Evolutionary conservation across 208 protist genomes (phyloP), one percentile per base, ranked within the genome.

Genomic region (Leishmania lainsoni): DNA sequence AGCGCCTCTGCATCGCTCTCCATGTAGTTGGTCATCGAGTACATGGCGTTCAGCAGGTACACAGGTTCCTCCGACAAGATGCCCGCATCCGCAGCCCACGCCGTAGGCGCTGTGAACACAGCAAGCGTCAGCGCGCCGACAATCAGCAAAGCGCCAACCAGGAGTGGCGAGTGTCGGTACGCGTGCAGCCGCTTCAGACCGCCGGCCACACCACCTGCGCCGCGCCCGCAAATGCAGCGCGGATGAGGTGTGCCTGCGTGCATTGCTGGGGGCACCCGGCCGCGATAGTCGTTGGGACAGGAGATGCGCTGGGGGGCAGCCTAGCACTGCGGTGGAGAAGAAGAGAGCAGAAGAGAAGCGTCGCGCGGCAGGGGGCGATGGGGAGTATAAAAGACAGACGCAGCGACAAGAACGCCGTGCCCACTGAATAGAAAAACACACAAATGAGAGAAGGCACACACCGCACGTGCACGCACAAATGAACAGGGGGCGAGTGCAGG

Each of bases 31-130:
- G 61, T 63, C 12, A 39, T 20, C 10, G 58, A 74, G 79, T 85
- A 87, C 32, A 84, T 65, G 35, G 83, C 49, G 32, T 83, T 69
- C 42, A 83, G 63, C 9, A 90, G 68, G 49, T 85, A 78, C 32
- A 90, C 83, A 16, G 42, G 42, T 5, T 69, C 75, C 0, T 39
- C 32, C 75, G 54, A 0, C 54, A 22, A 1, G 49, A 3, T 22
- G 26, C 1, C 0, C 6, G 58, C 75, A 69, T 32, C 75, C 8
- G 58, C n/a, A 45, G 75, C 59, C 52, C 58, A 16, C 71, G 29
- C 71, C 49, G 71, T 17, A 54, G 45, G 45, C 69, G 45, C 45
- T 45, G 45, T 52, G 42, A 45, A 12, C 45, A 73, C 69, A n/a
- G 16, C 69, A 26, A 73, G 69, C 58, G 58, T 22, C 54, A 63